phyloP scores from a whole-genome alignment of 1,284 basidiomycete species.

The Malassezia obtusa region DNA sequence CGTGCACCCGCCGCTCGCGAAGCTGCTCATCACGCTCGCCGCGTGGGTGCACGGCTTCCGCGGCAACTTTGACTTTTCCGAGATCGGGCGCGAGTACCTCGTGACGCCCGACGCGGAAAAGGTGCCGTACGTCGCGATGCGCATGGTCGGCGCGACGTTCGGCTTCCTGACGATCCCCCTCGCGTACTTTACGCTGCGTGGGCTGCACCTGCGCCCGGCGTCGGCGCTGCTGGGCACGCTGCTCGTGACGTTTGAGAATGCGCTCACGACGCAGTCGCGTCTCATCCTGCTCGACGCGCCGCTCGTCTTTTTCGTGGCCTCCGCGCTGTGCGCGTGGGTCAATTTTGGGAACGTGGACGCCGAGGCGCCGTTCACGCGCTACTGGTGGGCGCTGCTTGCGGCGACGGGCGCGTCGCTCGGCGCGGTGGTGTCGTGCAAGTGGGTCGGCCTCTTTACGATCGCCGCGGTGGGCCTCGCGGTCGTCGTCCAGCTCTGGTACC shows the following conservation, averaged over 20 bases:
- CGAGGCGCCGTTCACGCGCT: slow-evolving; percentile 60
- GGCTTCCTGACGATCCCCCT: slow-evolving; percentile 81
- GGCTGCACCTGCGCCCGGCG: slow-evolving; percentile 69
- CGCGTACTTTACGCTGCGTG: slow-evolving; percentile 84
- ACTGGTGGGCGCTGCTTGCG: slow-evolving; percentile 89
- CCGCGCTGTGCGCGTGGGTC: slow-evolving; percentile 76
- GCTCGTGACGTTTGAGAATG: slow-evolving; percentile 93
- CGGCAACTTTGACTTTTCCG: slow-evolving; percentile 90
- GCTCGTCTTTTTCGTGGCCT: slow-evolving; percentile 90
- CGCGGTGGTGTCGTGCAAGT: slow-evolving; percentile 86
- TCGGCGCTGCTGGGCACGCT: slow-evolving; percentile 80
- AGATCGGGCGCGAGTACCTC: slow-evolving; percentile 59
- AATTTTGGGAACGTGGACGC: slow-evolving; percentile 85
- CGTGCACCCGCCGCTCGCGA: slow-evolving; percentile 93
- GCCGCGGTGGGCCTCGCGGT: slow-evolving; percentile 82
- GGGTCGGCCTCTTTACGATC: slow-evolving; percentile 99
- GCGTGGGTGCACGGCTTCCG: slow-evolving; percentile 82
- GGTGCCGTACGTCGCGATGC: slow-evolving; percentile 96
- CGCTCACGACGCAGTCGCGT: slow-evolving; percentile 84
- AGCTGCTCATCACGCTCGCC: slow-evolving; percentile 82
- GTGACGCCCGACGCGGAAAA: slow-evolving; percentile 24
- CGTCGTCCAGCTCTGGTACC: slow-evolving; percentile 74
- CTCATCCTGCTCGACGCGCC: slow-evolving; percentile 95
- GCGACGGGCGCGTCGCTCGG: slow-evolving; percentile 81
- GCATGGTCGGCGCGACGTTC: slow-evolving; percentile 76